Conservation (phyloP, 2,329 filamentous ascomycete species). For the Diaporthe batatas region DNA sequence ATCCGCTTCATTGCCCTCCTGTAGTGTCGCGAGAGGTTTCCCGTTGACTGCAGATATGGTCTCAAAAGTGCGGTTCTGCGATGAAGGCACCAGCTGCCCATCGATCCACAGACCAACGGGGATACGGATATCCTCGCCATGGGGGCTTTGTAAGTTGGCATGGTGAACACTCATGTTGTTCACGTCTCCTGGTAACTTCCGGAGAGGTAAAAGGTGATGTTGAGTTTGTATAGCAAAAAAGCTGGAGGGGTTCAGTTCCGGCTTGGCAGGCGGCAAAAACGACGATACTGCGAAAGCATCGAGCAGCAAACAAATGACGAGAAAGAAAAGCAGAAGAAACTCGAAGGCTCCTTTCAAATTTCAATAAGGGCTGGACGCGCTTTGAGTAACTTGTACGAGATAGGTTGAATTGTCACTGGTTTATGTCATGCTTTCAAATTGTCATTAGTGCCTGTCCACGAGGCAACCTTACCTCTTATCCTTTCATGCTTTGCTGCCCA, state of each 20-base stretch:
- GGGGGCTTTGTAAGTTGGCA: not conserved
- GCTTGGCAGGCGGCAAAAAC: not conserved
- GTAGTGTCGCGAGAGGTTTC: not conserved
- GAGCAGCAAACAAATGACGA: not conserved
- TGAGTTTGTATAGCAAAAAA: not conserved
- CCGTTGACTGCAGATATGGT: conserved; percentile 6
- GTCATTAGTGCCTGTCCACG: not conserved
- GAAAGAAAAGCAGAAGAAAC: not conserved
- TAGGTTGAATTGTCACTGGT: not conserved
- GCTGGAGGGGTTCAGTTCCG: not conserved
- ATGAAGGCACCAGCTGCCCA: conserved; percentile 1
- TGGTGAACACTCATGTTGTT: not conserved
- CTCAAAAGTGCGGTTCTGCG: not conserved
- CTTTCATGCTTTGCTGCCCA: not conserved
- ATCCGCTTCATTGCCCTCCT: not conserved
- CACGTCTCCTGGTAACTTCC: not conserved
- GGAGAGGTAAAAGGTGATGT: not conserved
- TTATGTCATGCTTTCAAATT: not conserved
- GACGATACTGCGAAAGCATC: not conserved
- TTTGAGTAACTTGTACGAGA: not conserved
- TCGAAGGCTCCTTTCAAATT: not conserved
- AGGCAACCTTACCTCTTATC: too few relatives aligned
- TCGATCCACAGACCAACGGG: not conserved
- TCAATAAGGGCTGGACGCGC: not conserved
- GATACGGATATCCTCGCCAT: not conserved